phyloP scores from a whole-genome alignment of 148 eudicot genomes.

The Rhododendron griersonianum region DNA sequence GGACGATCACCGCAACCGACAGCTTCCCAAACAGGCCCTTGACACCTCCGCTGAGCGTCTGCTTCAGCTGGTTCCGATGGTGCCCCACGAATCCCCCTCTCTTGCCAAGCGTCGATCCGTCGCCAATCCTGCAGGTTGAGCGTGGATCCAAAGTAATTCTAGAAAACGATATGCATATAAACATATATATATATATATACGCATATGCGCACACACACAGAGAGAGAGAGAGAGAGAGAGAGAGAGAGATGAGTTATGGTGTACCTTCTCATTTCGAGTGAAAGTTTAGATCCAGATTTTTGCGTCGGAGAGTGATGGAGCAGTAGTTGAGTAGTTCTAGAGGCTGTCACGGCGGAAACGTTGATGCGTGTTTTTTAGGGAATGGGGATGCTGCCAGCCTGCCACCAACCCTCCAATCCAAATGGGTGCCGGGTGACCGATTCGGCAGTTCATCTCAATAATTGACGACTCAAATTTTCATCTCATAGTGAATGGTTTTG shows the following conservation, averaged over 20 bases:
- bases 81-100: slow-evolving; percentile 19
- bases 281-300: background rate
- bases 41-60: slow-evolving; percentile 38
- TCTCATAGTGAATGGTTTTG: no score
- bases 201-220: background rate
- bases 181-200: background rate
- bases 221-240: slow-evolving; percentile 1
- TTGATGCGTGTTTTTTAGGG: background rate
- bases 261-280: slow-evolving; percentile 7
- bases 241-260: background rate
- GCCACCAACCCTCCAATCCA: no score
- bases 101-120: background rate
- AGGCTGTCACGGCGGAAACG: background rate
- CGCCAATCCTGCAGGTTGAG: slow-evolving; percentile 7
- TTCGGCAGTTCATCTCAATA: no score
- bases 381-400: no score
- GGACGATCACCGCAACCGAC: slow-evolving; percentile 44
- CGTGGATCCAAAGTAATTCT: background rate
- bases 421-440: no score
- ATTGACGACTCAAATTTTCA: no score
- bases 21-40: slow-evolving; percentile 54
- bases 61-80: slow-evolving; percentile 54
- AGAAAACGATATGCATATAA: background rate
- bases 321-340: background rate
- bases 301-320: background rate